These are phyloP conservation scores for Breviolum minutum DNA, from an alignment of 73 alveolate species.

Conservation along the genomic window DNA sequence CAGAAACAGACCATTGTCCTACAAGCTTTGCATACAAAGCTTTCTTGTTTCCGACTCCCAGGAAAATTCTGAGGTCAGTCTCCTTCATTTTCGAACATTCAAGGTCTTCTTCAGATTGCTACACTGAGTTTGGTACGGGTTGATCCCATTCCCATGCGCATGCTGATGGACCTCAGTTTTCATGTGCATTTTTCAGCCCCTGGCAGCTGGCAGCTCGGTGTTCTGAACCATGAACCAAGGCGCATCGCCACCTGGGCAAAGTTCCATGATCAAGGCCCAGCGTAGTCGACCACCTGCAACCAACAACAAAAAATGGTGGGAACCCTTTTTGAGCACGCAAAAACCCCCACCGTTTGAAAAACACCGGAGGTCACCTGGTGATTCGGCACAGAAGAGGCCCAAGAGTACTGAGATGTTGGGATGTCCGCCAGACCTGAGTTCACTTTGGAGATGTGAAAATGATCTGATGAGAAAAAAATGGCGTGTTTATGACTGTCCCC, in stretches of 20 bases:
- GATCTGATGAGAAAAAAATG: too few species aligned
- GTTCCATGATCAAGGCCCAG: constrained; percentile 45
- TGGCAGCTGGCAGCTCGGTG: not conserved
- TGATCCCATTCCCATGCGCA: constrained; percentile 9
- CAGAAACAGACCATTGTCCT: too few species aligned
- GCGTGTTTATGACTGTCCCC: too few species aligned
- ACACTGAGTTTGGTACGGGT: not conserved
- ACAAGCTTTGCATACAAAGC: too few species aligned
- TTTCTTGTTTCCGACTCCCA: too few species aligned
- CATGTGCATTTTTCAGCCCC: not conserved
- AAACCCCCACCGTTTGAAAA: not conserved
- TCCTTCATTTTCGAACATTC: too few species aligned
- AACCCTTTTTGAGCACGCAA: not conserved
- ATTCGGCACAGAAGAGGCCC: constrained; percentile 56
- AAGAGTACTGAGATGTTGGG: constrained; percentile 48
- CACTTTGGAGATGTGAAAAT: too few species aligned
- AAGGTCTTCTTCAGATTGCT: too few species aligned
- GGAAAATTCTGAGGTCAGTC: too few species aligned
- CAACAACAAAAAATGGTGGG: too few species aligned
- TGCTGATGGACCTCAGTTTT: constrained; percentile 1
- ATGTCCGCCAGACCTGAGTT: constrained; percentile 31
- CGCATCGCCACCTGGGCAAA: constrained; percentile 39
- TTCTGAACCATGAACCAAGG: too few species aligned
- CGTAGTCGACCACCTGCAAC: constrained; percentile 11
- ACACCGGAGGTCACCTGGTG: not conserved